Evolutionary conservation across 129 eudicot genomes (phyloP), one percentile per base, ranked within the genome.

Genomic region (Ambrosia artemisiifolia): DNA sequence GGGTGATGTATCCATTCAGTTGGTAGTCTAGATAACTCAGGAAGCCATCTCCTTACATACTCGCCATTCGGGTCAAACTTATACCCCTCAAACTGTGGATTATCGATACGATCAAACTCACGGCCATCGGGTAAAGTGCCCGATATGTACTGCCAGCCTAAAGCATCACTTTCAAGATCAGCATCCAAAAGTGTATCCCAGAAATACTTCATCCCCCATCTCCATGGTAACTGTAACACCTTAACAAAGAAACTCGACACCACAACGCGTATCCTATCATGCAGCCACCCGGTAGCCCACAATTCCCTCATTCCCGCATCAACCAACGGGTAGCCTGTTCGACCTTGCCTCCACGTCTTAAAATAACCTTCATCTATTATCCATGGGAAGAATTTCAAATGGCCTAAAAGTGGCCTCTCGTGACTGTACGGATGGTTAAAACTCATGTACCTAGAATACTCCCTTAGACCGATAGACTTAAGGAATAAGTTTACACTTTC

Each of bases 251-350:
- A 92, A 73, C 96, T 89, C 3, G 96, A 78, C 6, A 92, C 98
- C 20, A 92, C 95, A 18, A 92, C 95, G 24, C 96, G 81, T 68
- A 92, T 89, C 73, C 95, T 61, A 76, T 92, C 95, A 50, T 92
- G 98, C 19, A 92, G 69, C 96, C 96, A 89, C 1, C 96, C 96
- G 0, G 96, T 81, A 57, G 96, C 95, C 96, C 98, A 89, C 38
- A 92, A 71, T 72, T 92, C 95, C 75, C 98, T 82, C 98, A 92
- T 92, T 40, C 96, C 96, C 8, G 98, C 98, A 85, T 92, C 98
- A 11, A 92, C 98, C 75, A 92, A 72, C 8, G 98, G 98, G 69
- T 92, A 92, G 7, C 98, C 98, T 10, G 95, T 92, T 69, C 96
- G 72, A 14, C 98, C 98, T 77, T 89, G 98, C 46, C 95, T 89